These are phyloP conservation scores for Colletotrichum chlorophyti DNA, from an alignment of 2,329 filamentous ascomycete genomes.

Conservation along the genomic window DNA sequence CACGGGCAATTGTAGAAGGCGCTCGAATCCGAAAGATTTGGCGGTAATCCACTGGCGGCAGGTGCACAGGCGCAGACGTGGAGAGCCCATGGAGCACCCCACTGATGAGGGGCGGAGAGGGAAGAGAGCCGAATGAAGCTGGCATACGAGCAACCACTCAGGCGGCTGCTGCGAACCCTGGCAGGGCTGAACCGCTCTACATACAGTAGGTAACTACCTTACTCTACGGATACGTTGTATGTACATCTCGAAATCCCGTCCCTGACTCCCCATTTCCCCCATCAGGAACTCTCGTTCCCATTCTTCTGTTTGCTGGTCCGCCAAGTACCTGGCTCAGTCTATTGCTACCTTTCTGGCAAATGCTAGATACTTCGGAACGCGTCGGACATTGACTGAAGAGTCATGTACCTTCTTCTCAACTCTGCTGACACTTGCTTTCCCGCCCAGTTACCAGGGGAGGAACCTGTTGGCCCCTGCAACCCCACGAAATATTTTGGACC, in stretches of 20 bases:
- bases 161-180: conserved; percentile 24
- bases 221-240: not conserved
- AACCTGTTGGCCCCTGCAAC: conserved; percentile 17
- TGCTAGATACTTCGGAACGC: conserved; percentile 15
- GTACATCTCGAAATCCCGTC: not conserved
- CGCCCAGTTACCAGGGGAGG: not conserved
- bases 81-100: too few species aligned
- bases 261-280: conserved; percentile 1
- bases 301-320: not conserved
- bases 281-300: not conserved
- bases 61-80: too few species aligned
- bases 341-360: conserved; percentile 6
- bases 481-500: conserved; percentile 14
- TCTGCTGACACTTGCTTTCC: conserved; percentile 22
- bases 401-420: conserved; percentile 9
- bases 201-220: not conserved
- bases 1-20: conserved; percentile 30
- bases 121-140: not conserved
- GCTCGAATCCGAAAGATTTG: conserved; percentile 29
- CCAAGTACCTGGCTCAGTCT: conserved; percentile 16
- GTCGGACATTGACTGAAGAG: not conserved
- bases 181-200: conserved; percentile 28
- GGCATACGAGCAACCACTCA: not conserved
- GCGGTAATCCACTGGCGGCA: conserved; percentile 16
- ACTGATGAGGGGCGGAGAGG: too few species aligned